Evolutionary conservation across 2,329 filamentous ascomycete genomes (phyloP).

Genomic region (Colletotrichum theobromicola): DNA sequence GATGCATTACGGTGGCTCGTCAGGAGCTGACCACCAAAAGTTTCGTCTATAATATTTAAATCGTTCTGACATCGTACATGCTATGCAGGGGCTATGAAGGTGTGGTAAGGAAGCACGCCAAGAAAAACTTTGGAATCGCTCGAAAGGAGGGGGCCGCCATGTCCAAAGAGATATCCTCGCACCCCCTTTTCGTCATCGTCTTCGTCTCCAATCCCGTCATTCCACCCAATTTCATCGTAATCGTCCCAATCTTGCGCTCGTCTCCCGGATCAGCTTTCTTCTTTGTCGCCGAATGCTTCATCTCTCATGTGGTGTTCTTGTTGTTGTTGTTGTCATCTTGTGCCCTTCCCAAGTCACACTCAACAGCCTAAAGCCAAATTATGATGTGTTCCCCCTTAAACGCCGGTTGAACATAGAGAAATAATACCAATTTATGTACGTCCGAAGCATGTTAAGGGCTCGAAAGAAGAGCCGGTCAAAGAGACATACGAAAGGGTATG

Average conservation of each 20-base stretch:
- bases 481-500: not conserved
- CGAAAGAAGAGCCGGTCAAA: not conserved
- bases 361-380: not conserved
- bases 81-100: not conserved
- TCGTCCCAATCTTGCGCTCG: not conserved
- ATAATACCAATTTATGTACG: constrained; percentile 17
- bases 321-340: not conserved
- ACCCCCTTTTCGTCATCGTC: not conserved
- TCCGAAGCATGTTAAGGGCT: not conserved
- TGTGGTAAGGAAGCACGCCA: not conserved
- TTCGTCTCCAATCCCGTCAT: not conserved
- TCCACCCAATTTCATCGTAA: not conserved
- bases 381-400: not conserved
- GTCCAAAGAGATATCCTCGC: not conserved
- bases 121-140: constrained; percentile 10
- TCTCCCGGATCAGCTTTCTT: constrained; percentile 17
- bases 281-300: constrained; percentile 1
- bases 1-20: not conserved
- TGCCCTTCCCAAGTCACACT: not conserved
- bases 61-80: constrained; percentile 16
- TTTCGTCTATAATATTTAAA: constrained; percentile 12
- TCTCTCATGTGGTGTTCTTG: not conserved
- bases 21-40: not conserved
- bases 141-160: not conserved
- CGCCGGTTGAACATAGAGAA: not conserved